phyloP scores from a whole-genome alignment of 1,284 basidiomycete species.

The Malassezia restricta region DNA sequence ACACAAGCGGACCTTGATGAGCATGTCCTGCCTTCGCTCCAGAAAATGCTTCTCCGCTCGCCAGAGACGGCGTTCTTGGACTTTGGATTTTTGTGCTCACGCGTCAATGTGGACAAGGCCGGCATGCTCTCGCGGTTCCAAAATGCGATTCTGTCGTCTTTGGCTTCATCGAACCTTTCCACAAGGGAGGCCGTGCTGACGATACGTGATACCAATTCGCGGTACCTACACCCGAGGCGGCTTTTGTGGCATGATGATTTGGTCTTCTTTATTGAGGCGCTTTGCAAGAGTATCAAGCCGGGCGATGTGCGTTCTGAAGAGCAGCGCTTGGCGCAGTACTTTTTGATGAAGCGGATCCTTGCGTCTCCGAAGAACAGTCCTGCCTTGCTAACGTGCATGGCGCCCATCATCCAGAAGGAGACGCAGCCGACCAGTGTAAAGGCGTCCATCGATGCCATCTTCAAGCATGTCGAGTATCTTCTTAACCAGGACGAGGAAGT shows the following conservation, averaged over 20 bases:
- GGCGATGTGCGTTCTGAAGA: constrained; percentile 10
- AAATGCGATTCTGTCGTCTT: constrained; percentile 19
- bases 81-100: constrained; percentile 18
- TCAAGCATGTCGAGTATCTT: neutral
- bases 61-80: constrained; percentile 32
- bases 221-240: too few relatives aligned
- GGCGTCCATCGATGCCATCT: constrained; percentile 22
- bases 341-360: neutral
- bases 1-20: constrained; percentile 22
- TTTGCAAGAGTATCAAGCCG: neutral
- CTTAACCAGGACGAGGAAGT: constrained; percentile 8
- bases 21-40: constrained; percentile 32
- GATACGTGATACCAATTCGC: neutral
- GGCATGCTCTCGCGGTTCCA: constrained; percentile 12
- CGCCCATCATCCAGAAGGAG: constrained; percentile 32
- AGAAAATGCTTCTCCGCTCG: constrained; percentile 41
- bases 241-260: constrained; percentile 16
- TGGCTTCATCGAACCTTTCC: constrained; percentile 23
- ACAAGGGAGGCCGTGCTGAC: constrained; percentile 18
- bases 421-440: constrained; percentile 28
- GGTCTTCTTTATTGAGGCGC: constrained; percentile 17
- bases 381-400: constrained; percentile 24
- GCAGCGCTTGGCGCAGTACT: constrained; percentile 4
- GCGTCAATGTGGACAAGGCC: neutral
- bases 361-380: constrained; percentile 6